Base-by-base conservation (phyloP, 352 stramenopile species). In the Phytopythium sindhum region DNA sequence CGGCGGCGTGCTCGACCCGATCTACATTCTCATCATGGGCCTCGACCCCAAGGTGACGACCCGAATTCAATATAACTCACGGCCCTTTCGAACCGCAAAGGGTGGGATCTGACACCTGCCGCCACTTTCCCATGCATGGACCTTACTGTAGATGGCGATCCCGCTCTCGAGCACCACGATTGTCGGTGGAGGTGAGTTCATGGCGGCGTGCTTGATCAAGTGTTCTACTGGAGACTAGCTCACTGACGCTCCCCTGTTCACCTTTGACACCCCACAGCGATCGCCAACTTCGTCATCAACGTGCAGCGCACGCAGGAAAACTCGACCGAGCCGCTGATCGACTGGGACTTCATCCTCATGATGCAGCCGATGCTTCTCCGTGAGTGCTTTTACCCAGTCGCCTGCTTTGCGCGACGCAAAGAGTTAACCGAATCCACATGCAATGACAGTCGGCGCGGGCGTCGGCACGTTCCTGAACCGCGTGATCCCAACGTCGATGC, bases 331-430 rank as follows among this genome's bases (percentile, higher is more conserved):
- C 92, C 95, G 21, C 77, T 99, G 7, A 96, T 99, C 14, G 95
- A 99, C 80, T 99, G 97, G 97, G 95, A 99, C 74, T 80, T 98
- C 37, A 97, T 99, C 57, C 69, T 99, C 15, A 86, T 98, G 11
- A 98, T 99, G 95, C 95, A 99, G 74, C 97, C 97, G 8, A 79
- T 98, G 68, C 67, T 90, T 9, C 42, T 90, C 45, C 78, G 81
- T 90, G 81, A 57, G 78, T 77, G n/a, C 4, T 53, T 10, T 23
- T 4, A 23, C 23, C 19, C 37, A 8, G 24, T 9, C 28, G 12
- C 29, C 29, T 15, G 19, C 31, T 4, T 1, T 29, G 24, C 6
- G 11, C 2, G 10, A 24, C 28, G 8, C 5, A 11, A 55, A 45
- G 8, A 28, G n/a, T n/a, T 42, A n/a, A 31, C 41, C 3, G 7